Evolutionary conservation across 148 eudicot species (phyloP), one percentile per base, ranked within the genome.

Genomic region (Beta vulgaris): DNA sequence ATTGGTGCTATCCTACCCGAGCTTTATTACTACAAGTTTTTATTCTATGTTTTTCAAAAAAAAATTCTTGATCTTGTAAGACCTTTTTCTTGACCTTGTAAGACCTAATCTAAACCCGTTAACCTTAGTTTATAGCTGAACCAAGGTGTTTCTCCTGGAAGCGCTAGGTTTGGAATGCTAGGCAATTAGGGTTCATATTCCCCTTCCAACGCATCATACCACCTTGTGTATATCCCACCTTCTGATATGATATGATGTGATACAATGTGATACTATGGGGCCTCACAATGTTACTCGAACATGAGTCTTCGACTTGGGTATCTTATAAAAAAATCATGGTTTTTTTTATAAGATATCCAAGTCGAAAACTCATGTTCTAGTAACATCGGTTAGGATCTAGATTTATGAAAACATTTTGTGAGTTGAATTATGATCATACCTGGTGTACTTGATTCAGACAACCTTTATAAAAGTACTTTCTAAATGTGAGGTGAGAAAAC

Each of bases 51-150:
- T 21, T 29, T 57, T 19, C 1, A 39, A n/a, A n/a, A n/a, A n/a
- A n/a, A n/a, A n/a, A n/a, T 79, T 79, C 82, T 79, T 79, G 82
- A 79, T 78, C 82, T 79, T 79, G 82, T 79, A 79, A 79, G 82
- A 74, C 82, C 82, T 79, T 79, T n/a, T 79, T 79, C 82, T 79
- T 79, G 82, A 79, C 78, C 82, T 79, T 79, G 74, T 79, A 79
- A 79, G 82, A 68, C 82, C 82, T 58, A 60, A 37, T 43, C 35
- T 6, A 3, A 18, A 29, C 26, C 62, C 28, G 3, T 44, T 14
- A 68, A 29, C 12, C 34, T 39, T 36, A 18, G 34, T 59, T 37
- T 59, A 8, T 26, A 43, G 62, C 44, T 34, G 48, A 58, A 58
- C 31, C 39, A 26, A 58, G 73, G 53, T 13, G 23, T 54, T 53